A percentile compares a stretch with the other conserved stretches of the same genome.
Conservation (phyloP, 371 early-diverging fungal species). For the Mortierella polycephala region DNA sequence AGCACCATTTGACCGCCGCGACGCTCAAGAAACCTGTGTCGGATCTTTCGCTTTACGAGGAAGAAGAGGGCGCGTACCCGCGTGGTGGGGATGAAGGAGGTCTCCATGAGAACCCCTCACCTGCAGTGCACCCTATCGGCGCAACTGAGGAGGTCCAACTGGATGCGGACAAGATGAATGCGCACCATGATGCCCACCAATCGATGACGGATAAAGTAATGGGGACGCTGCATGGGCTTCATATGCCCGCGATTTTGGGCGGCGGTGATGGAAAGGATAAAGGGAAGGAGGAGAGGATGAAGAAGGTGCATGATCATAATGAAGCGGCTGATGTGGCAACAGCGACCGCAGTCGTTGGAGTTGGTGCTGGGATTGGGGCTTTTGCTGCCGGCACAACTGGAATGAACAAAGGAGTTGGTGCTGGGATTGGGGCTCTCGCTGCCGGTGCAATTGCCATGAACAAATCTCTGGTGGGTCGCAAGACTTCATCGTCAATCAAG, state of each 20-base stretch:
- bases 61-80: slow-evolving; percentile 10
- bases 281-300: background rate
- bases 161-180: background rate
- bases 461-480: too few relatives aligned
- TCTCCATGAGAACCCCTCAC: slow-evolving; percentile 14
- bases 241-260: slow-evolving; percentile 1
- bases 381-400: too few relatives aligned
- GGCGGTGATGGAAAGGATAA: background rate
- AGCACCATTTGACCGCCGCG: slow-evolving; percentile 5
- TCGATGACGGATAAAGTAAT: slow-evolving; percentile 10
- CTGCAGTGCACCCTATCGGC: slow-evolving; percentile 5
- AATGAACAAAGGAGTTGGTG: too few relatives aligned
- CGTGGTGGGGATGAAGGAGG: slow-evolving; percentile 1
- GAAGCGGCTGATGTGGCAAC: background rate
- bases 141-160: slow-evolving; percentile 6
- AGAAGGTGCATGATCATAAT: background rate
- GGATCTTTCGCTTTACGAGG: slow-evolving; percentile 4
- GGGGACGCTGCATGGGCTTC: slow-evolving; percentile 6
- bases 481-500: too few relatives aligned
- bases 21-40: slow-evolving; percentile 8
- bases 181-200: slow-evolving; percentile 18
- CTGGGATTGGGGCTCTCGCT: too few relatives aligned
- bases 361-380: too few relatives aligned
- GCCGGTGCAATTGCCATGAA: too few relatives aligned
- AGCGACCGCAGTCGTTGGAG: background rate